Conservation (phyloP, 768 basidiomycete genomes). For the Boletus bicolor region DNA sequence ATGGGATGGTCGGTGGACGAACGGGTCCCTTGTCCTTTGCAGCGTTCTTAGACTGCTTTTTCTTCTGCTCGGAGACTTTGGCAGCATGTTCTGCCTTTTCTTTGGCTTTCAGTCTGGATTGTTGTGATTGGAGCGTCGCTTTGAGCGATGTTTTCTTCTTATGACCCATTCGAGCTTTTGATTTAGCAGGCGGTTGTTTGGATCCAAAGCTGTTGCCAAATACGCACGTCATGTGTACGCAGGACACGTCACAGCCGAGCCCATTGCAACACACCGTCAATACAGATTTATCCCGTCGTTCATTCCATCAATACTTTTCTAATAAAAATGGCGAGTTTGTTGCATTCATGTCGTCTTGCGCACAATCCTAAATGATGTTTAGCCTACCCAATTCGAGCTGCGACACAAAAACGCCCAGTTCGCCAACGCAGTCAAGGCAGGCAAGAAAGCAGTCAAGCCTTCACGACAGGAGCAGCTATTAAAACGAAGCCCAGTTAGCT, state of each 20-base stretch:
- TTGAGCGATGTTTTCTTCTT: slow-evolving; percentile 59
- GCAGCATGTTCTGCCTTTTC: slow-evolving; percentile 56
- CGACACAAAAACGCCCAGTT: slow-evolving; percentile 80
- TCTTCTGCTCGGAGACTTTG: slow-evolving; percentile 39
- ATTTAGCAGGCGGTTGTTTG: slow-evolving; percentile 26
- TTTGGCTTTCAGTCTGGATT: slow-evolving; percentile 60
- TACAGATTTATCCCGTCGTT: slow-evolving; percentile 24
- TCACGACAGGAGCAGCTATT: slow-evolving; percentile 69
- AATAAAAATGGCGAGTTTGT: slow-evolving; percentile 31
- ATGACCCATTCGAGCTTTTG: slow-evolving; percentile 33
- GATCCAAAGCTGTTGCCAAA: slow-evolving; percentile 28
- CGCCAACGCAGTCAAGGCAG: slow-evolving; percentile 64
- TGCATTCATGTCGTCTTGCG: neutral
- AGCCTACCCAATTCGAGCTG: slow-evolving; percentile 84
- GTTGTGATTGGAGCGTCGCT: slow-evolving; percentile 65
- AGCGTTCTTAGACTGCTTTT: slow-evolving; percentile 30
- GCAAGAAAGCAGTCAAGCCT: slow-evolving; percentile 71
- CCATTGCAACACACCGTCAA: neutral
- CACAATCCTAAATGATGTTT: neutral
- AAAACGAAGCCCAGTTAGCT: slow-evolving; percentile 71
- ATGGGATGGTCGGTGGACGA: slow-evolving; percentile 57
- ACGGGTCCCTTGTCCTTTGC: slow-evolving; percentile 37
- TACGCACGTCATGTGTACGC: slow-evolving; percentile 5
- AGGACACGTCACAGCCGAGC: slow-evolving; percentile 17
- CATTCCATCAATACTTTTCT: slow-evolving; percentile 16